Percentiles rank a stretch among this genome's conserved stretches.
Evolutionary conservation across 2,329 filamentous ascomycete genomes (phyloP).

Genomic region (Leptographium radiaticola): DNA sequence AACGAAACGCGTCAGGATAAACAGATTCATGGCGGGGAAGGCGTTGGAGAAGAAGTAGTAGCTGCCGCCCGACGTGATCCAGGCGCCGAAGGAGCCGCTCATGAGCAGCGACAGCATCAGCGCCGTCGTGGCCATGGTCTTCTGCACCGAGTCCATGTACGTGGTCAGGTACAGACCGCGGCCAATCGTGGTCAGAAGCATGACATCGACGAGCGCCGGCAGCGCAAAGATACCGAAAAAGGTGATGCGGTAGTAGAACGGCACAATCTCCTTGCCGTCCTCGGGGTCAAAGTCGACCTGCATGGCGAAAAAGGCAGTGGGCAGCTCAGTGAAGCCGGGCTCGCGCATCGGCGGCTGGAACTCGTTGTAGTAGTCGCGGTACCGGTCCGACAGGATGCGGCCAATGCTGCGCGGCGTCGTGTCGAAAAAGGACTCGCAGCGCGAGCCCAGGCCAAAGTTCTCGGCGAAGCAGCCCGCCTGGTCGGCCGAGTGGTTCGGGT

Average conservation of each 20-base stretch:
- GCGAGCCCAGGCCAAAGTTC: constrained; percentile 41
- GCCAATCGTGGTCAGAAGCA: constrained; percentile 37
- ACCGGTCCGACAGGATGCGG: constrained; percentile 16
- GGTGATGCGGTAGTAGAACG: constrained; percentile 34
- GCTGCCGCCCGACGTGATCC: constrained; percentile 41
- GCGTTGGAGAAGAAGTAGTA: constrained; percentile 31
- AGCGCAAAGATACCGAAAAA: constrained; percentile 41
- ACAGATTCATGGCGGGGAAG: constrained; percentile 15
- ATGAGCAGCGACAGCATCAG: constrained; percentile 39
- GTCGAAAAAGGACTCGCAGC: constrained; percentile 44
- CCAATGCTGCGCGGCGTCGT: constrained; percentile 28
- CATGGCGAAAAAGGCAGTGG: constrained; percentile 36
- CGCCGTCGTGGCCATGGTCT: constrained; percentile 35
- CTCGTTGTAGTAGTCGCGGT: constrained; percentile 10
- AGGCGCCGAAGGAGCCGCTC: constrained; percentile 40
- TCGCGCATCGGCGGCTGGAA: constrained; percentile 11
- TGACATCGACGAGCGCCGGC: constrained; percentile 41
- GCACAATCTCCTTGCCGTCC: constrained; percentile 27
- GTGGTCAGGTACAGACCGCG: constrained; percentile 40
- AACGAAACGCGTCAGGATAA: constrained; percentile 19
- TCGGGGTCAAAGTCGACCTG: constrained; percentile 38
- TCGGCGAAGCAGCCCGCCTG: constrained; percentile 44
- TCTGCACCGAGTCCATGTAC: constrained; percentile 30
- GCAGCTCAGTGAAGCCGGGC: constrained; percentile 33
- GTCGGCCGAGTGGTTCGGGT: constrained; percentile 40